Evolutionary conservation across 768 basidiomycete genomes (phyloP), one percentile per base, ranked within the genome.

Genomic region (Naganishia kalamii): DNA sequence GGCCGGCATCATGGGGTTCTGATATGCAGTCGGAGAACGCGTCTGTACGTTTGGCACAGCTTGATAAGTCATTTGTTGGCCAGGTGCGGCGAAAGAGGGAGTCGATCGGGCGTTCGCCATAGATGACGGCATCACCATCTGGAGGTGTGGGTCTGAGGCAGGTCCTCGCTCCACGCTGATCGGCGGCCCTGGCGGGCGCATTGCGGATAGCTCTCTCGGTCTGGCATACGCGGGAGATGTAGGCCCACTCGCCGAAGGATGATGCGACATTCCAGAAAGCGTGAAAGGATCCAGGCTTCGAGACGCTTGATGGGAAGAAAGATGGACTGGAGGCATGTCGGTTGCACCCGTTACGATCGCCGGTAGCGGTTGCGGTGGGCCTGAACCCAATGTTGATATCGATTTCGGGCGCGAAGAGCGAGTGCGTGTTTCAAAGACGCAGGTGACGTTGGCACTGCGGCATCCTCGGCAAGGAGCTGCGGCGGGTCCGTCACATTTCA

Each of bases 401-500:
- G 66, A 68, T 57, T 68, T 68, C 11, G 66, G 66, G 10, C 66
- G 43, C 1, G 60, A 57, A n/a, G 60, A 47, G 12, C 66, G 51
- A n/a, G 66, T 54, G 2, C 62, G 41, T 25, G 62, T 64, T 25
- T 68, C 66, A 25, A 68, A 68, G 25, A 68, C 60, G 40, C 66
- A 68, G n/a, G 62, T 63, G 44, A 63, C 52, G 25, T 68, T 68
- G 66, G 62, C 66, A 21, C 51, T 35, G 41, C 52, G 27, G 43
- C 66, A 68, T 48, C 66, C 66, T 44, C 66, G 43, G 60, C 66
- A 68, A 3, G 66, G 66, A 13, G 66, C 62, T 17, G 62, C 62
- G 13, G 62, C 51, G 11, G 66, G 66, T 40, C 66, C 66, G 41
- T 68, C 66, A 43, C 66, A 68, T 32, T 68, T 68, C 66, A 68